These are phyloP conservation scores for Keithomyces neogunnii DNA, from an alignment of 2,329 filamentous ascomycete species.

Conservation along the genomic window DNA sequence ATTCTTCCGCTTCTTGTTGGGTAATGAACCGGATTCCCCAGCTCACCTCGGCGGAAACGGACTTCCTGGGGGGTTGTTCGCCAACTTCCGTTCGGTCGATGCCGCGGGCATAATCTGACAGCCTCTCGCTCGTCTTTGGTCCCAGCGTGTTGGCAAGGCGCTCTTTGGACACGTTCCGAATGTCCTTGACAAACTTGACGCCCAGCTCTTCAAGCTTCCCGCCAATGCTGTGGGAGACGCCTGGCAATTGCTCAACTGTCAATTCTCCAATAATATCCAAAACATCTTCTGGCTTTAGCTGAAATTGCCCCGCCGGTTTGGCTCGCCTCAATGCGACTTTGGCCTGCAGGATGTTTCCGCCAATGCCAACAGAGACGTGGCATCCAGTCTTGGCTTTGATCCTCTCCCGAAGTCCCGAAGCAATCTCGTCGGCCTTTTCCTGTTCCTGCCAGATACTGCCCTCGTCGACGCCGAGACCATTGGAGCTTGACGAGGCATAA, in stretches of 20 bases:
- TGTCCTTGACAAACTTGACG: conserved; percentile 72
- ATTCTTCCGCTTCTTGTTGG: conserved; percentile 88
- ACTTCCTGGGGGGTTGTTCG: conserved; percentile 78
- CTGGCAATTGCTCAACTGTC: conserved; percentile 73
- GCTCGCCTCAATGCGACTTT: conserved; percentile 86
- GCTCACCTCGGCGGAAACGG: conserved; percentile 93
- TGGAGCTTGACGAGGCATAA: conserved; percentile 54
- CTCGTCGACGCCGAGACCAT: conserved; percentile 55
- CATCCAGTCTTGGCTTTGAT: conserved; percentile 73
- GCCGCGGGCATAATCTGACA: conserved; percentile 84
- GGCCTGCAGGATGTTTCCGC: conserved; percentile 80
- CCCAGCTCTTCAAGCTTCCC: conserved; percentile 83
- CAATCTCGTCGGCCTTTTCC: conserved; percentile 63
- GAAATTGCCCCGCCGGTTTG: conserved; percentile 88
- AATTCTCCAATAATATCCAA: conserved; percentile 69
- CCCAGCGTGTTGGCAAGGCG: conserved; percentile 65
- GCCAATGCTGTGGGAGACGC: conserved; percentile 84
- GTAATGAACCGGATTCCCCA: conserved; percentile 96
- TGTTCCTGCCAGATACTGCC: conserved; percentile 71
- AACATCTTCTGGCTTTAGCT: conserved; percentile 74
- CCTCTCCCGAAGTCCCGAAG: conserved; percentile 53
- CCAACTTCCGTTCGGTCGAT: conserved; percentile 83
- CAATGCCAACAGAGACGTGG: conserved; percentile 86
- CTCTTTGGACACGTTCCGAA: conserved; percentile 70
- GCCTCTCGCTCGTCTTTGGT: conserved; percentile 83